A percentile compares a stretch with the other conserved stretches of the same genome.
Conservation (phyloP, 768 basidiomycete species). For the Lactarius akahatsu region DNA sequence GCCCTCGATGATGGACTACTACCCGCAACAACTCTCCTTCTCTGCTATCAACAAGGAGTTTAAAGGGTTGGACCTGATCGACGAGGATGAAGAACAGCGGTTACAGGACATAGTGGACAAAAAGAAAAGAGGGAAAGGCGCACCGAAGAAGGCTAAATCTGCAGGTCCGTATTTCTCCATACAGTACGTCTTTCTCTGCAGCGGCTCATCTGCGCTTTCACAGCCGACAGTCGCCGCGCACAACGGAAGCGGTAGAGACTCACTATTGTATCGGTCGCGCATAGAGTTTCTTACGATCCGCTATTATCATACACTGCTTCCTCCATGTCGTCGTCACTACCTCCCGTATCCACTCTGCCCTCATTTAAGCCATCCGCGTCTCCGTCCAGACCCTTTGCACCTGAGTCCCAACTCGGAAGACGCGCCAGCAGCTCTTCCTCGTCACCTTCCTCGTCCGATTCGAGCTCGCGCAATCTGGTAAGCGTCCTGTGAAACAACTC, state of each 20-base stretch:
- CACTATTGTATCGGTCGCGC: not conserved
- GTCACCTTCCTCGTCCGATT: slow-evolving; percentile 11
- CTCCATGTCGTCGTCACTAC: slow-evolving; percentile 9
- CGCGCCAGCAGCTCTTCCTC: slow-evolving; percentile 15
- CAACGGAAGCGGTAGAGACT: slow-evolving; percentile 42
- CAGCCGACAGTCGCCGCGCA: slow-evolving; percentile 54
- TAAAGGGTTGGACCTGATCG: slow-evolving; percentile 45
- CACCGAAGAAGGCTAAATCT: slow-evolving; percentile 75
- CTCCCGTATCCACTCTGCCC: not conserved
- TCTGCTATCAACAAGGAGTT: slow-evolving; percentile 43
- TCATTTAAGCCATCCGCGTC: not conserved
- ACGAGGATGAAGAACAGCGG: slow-evolving; percentile 66
- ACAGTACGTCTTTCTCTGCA: not conserved
- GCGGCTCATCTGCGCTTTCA: not conserved
- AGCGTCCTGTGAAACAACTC: slow-evolving; percentile 62
- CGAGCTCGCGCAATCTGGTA: slow-evolving; percentile 48
- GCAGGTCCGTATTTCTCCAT: slow-evolving; percentile 49
- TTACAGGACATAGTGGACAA: slow-evolving; percentile 64
- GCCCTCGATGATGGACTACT: slow-evolving; percentile 83
- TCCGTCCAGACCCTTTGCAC: not conserved
- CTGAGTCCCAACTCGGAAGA: slow-evolving; percentile 13
- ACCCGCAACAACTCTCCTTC: slow-evolving; percentile 62
- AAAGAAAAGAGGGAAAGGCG: slow-evolving; percentile 78
- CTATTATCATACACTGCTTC: slow-evolving; percentile 16
- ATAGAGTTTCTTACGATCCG: not conserved